These are phyloP conservation scores for Hygrophoropsis aurantiaca DNA, from an alignment of 768 basidiomycete genomes.

Conservation along the genomic window DNA sequence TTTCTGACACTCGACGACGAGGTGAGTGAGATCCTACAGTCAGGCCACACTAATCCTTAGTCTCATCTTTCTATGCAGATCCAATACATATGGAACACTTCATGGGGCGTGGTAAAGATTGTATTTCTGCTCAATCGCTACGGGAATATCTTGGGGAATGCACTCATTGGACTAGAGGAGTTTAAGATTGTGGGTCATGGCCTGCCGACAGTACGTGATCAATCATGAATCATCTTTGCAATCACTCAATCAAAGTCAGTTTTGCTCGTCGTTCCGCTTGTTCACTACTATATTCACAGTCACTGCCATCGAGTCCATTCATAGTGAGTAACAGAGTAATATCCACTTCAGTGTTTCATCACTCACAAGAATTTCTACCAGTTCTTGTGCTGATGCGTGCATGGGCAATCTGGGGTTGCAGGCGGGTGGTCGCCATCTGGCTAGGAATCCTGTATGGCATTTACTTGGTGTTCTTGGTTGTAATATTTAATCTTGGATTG, in stretches of 20 bases:
- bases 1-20: slow-evolving; percentile 12
- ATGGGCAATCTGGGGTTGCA: no score
- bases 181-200: neutral
- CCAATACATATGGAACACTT: slow-evolving; percentile 15
- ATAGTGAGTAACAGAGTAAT: slow-evolving; percentile 7
- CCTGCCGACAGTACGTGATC: slow-evolving; percentile 3
- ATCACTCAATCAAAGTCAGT: slow-evolving; percentile 3
- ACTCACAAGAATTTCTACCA: neutral
- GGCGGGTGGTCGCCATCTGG: no score
- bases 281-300: slow-evolving; percentile 8
- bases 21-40: slow-evolving; percentile 5
- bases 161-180: slow-evolving; percentile 3
- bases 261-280: slow-evolving; percentile 9
- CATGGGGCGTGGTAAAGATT: slow-evolving; percentile 10
- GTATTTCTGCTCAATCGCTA: slow-evolving; percentile 18
- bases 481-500: no score
- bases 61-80: slow-evolving; percentile 4
- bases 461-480: no score
- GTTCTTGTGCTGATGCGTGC: no score
- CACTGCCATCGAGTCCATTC: slow-evolving; percentile 12
- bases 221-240: neutral
- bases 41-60: no score
- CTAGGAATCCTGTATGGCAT: no score
- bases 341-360: neutral
- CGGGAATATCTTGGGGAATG: slow-evolving; percentile 14